These are phyloP conservation scores for Lactifluus pinguis DNA, from an alignment of 768 basidiomycete genomes.

Conservation along the genomic window DNA sequence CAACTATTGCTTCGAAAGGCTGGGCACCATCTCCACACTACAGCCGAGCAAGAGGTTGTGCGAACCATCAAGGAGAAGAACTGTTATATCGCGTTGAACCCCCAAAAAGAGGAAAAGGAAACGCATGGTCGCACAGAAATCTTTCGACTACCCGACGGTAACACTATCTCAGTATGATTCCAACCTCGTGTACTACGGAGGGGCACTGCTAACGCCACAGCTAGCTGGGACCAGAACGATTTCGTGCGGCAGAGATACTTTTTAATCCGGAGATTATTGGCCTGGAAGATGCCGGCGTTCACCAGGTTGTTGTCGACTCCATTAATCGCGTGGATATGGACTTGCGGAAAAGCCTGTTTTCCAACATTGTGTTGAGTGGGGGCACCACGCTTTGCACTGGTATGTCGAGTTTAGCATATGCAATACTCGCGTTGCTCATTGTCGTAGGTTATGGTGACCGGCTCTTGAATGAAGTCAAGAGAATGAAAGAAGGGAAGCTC, in stretches of 20 bases:
- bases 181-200: constrained; percentile 11
- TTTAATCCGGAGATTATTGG: constrained; percentile 98
- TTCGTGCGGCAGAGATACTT: constrained; percentile 93
- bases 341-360: constrained; percentile 88
- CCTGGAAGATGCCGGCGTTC: constrained; percentile 92
- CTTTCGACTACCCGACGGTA: constrained; percentile 92
- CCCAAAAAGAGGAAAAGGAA: constrained; percentile 94
- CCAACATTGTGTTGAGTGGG: constrained; percentile 94
- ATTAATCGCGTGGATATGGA: constrained; percentile 95
- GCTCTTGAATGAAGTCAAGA: constrained; percentile 93
- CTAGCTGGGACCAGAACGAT: constrained; percentile 90
- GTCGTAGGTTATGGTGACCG: constrained; percentile 89
- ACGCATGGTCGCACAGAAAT: constrained; percentile 67
- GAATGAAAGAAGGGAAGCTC: constrained; percentile 90
- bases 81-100: constrained; percentile 90
- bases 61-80: constrained; percentile 97
- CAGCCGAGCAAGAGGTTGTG: constrained; percentile 94
- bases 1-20: constrained; percentile 90
- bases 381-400: constrained; percentile 95
- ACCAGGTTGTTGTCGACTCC: constrained; percentile 98
- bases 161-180: constrained; percentile 50
- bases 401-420: constrained; percentile 26
- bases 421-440: constrained; percentile 20
- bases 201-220: not conserved
- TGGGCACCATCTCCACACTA: constrained; percentile 92